Evolutionary conservation across 768 basidiomycete species (phyloP).

Genomic region (Macrocybe gigantea): DNA sequence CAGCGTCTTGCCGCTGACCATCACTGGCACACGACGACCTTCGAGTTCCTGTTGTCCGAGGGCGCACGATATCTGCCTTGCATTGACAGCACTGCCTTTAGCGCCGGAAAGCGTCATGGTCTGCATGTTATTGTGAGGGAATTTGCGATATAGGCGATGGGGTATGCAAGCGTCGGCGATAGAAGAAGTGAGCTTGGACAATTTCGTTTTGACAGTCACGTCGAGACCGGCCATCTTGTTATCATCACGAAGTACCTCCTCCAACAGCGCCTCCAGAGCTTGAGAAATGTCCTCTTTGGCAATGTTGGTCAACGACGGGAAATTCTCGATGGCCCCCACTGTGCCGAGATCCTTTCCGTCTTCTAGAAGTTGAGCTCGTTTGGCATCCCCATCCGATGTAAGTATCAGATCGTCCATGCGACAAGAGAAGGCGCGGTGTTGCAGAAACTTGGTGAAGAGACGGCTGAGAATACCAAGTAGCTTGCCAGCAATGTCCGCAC

Average conservation of each 20-base stretch:
- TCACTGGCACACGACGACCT: constrained; percentile 96
- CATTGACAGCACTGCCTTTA: constrained; percentile 97
- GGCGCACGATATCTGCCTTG: constrained; percentile 95
- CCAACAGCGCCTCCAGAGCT: constrained; percentile 63
- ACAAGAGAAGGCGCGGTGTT: constrained; percentile 96
- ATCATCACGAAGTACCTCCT: constrained; percentile 92
- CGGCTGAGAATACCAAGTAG: constrained; percentile 91
- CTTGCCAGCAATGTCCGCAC: constrained; percentile 81
- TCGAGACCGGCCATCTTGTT: constrained; percentile 97
- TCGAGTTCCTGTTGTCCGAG: constrained; percentile 98
- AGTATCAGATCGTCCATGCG: constrained; percentile 97
- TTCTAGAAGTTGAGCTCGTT: constrained; percentile 61
- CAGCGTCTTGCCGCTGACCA: constrained; percentile 98
- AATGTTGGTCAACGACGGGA: constrained; percentile 62
- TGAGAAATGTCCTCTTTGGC: constrained; percentile 47
- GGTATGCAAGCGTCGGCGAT: constrained; percentile 89
- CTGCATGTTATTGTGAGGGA: constrained; percentile 99
- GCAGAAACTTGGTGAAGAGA: constrained; percentile 94
- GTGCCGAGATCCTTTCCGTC: constrained; percentile 71
- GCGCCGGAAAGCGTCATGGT: constrained; percentile 98
- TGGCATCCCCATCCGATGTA: constrained; percentile 72
- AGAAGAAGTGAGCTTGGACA: constrained; percentile 82
- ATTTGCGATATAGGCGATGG: constrained; percentile 79
- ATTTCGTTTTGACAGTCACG: constrained; percentile 81
- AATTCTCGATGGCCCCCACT: constrained; percentile 85